phyloP scores from a whole-genome alignment of 2,329 filamentous ascomycete genomes.

The Septoria linicola region DNA sequence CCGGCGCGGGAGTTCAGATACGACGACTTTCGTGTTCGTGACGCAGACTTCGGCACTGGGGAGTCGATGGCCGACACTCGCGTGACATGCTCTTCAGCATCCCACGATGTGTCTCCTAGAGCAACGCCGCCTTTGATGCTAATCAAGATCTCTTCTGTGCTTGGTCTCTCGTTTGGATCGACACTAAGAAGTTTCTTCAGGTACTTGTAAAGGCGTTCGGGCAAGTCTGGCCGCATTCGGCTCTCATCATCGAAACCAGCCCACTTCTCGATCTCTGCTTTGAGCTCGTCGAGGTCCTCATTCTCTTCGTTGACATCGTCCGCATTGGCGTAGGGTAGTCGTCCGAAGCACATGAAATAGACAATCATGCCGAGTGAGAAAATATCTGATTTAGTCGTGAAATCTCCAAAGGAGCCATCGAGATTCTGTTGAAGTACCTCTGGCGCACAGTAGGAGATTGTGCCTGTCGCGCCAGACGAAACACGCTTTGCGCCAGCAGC shows the following conservation, averaged over 20 bases:
- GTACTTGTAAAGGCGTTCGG: conserved; percentile 79
- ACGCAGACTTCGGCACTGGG: conserved; percentile 26
- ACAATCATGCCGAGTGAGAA: conserved; percentile 98
- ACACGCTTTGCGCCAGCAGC: conserved; percentile 75
- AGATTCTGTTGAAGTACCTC: conserved; percentile 72
- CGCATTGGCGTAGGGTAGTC: conserved; percentile 79
- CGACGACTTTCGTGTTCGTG: conserved; percentile 27
- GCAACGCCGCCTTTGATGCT: conserved; percentile 65
- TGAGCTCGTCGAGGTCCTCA: conserved; percentile 82
- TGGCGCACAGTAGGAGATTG: conserved; percentile 91
- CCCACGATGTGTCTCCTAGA: conserved; percentile 33
- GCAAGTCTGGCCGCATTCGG: conserved; percentile 73
- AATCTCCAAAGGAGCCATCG: conserved; percentile 78
- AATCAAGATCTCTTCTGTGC: conserved; percentile 78
- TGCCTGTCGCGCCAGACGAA: conserved; percentile 90
- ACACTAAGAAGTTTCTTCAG: conserved; percentile 78
- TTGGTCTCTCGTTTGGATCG: conserved; percentile 73
- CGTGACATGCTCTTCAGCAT: conserved; percentile 25
- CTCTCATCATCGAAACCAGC: conserved; percentile 66
- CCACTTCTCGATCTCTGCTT: conserved; percentile 85
- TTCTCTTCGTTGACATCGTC: conserved; percentile 86
- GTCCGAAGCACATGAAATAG: conserved; percentile 94
- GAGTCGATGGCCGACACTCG: conserved; percentile 49
- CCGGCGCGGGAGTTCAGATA: conserved; percentile 25
- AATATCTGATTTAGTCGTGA: conserved; percentile 96